These are phyloP conservation scores for Thermochaetoides dissita DNA, from an alignment of 2,329 filamentous ascomycete species.

Conservation along the genomic window DNA sequence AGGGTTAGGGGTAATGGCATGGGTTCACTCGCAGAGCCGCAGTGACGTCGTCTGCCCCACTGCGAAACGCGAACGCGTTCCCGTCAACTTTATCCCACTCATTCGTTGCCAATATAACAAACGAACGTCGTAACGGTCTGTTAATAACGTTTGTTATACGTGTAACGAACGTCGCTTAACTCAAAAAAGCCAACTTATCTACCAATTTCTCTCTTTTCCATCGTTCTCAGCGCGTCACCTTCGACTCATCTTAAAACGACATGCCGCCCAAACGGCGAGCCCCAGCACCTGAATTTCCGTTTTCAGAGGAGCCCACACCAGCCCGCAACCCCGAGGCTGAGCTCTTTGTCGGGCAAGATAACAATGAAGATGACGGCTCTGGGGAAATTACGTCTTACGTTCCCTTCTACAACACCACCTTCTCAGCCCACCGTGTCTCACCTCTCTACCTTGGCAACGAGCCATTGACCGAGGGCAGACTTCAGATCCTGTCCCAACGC, in stretches of 20 bases:
- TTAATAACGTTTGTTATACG: too few relatives aligned
- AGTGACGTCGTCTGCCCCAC: too few relatives aligned
- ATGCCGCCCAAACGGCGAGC: conserved; percentile 7
- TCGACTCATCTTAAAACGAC: neutral
- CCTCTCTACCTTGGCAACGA: conserved; percentile 35
- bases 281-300: neutral
- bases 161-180: too few relatives aligned
- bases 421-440: conserved; percentile 41
- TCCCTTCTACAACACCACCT: conserved; percentile 45
- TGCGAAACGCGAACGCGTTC: too few relatives aligned
- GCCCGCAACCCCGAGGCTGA: neutral
- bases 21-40: too few relatives aligned
- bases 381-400: conserved; percentile 1
- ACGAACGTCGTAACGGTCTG: too few relatives aligned
- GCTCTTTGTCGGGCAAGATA: too few relatives aligned
- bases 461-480: conserved; percentile 23
- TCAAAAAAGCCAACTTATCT: too few relatives aligned
- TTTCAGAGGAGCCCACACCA: neutral
- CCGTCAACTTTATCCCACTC: too few relatives aligned
- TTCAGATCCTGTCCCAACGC: conserved; percentile 31
- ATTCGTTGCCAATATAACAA: too few relatives aligned
- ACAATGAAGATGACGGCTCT: neutral
- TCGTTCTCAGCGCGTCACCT: neutral
- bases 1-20: too few relatives aligned
- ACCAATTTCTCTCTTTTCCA: too few relatives aligned